Conservation (phyloP, 2,329 filamentous ascomycete species). For the Helminthosporium solani region DNA sequence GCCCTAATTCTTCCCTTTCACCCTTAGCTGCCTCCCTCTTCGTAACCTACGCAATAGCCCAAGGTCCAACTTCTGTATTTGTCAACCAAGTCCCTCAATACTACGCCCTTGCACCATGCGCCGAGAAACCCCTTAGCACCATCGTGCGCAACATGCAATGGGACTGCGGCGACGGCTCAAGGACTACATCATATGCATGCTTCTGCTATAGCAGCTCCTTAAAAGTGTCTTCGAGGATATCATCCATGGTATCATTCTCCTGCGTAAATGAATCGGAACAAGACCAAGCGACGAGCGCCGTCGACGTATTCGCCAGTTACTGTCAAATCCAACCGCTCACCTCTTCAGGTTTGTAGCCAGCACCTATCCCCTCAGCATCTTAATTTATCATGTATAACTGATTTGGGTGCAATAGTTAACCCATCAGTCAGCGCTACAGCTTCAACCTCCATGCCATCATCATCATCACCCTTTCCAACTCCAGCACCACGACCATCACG, state of each 20-base stretch:
- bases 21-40: neutral
- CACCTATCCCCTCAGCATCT: neutral
- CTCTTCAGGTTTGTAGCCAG: neutral
- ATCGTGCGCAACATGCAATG: conserved; percentile 20
- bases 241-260: conserved; percentile 8
- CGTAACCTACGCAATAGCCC: neutral
- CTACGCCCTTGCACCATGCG: conserved; percentile 13
- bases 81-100: conserved; percentile 16
- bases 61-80: conserved; percentile 1
- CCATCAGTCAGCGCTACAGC: no score
- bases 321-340: conserved; percentile 7
- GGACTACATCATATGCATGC: conserved; percentile 19
- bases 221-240: conserved; percentile 15
- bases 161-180: conserved; percentile 18
- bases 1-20: neutral
- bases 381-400: no score
- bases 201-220: conserved; percentile 18
- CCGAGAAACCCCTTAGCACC: conserved; percentile 15
- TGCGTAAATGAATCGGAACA: conserved; percentile 5
- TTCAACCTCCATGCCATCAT: neutral
- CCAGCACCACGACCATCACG: neutral
- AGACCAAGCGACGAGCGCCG: conserved; percentile 8
- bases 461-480: neutral
- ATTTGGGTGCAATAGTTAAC: no score
- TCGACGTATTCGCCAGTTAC: conserved; percentile 15